Percentiles rank a stretch among this genome's conserved stretches.
phyloP scores from a whole-genome alignment of 2,329 filamentous ascomycete genomes.

The Raffaelea albimanens region DNA sequence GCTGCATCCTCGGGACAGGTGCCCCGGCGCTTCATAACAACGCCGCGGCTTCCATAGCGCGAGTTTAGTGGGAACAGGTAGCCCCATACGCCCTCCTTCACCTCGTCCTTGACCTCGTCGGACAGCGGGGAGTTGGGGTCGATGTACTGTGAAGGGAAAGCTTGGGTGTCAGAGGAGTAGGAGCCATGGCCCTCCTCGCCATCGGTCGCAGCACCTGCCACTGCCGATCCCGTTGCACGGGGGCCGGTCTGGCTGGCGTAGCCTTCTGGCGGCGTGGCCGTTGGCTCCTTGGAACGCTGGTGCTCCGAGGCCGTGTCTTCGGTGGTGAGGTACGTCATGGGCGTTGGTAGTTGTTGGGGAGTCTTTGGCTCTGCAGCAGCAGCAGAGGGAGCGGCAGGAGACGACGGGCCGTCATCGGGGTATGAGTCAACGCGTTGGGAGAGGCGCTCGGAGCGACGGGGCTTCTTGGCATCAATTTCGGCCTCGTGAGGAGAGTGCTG shows the following conservation, averaged over 20 bases:
- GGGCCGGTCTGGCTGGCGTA: slow-evolving; percentile 45
- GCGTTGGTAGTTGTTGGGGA: slow-evolving; percentile 69
- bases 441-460: slow-evolving; percentile 66
- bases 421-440: slow-evolving; percentile 36
- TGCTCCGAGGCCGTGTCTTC: slow-evolving; percentile 20
- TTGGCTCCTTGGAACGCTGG: slow-evolving; percentile 54
- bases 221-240: slow-evolving; percentile 25
- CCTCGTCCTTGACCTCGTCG: slow-evolving; percentile 79
- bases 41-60: slow-evolving; percentile 54
- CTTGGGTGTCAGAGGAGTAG: slow-evolving; percentile 56
- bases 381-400: neutral
- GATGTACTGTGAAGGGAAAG: slow-evolving; percentile 66
- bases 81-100: slow-evolving; percentile 83
- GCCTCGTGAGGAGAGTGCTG: slow-evolving; percentile 54
- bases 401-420: neutral
- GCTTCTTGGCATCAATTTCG: slow-evolving; percentile 67
- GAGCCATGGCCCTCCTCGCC: slow-evolving; percentile 26
- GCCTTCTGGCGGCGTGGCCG: slow-evolving; percentile 58
- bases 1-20: slow-evolving; percentile 50
- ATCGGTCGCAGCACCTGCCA: neutral
- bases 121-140: slow-evolving; percentile 62
- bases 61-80: slow-evolving; percentile 78
- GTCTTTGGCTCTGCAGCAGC: slow-evolving; percentile 33
- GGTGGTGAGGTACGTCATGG: slow-evolving; percentile 58
- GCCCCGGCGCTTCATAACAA: slow-evolving; percentile 65